Evolutionary conservation across 2,329 filamentous ascomycete genomes (phyloP).

Genomic region (Cordyceps pruinosa): DNA sequence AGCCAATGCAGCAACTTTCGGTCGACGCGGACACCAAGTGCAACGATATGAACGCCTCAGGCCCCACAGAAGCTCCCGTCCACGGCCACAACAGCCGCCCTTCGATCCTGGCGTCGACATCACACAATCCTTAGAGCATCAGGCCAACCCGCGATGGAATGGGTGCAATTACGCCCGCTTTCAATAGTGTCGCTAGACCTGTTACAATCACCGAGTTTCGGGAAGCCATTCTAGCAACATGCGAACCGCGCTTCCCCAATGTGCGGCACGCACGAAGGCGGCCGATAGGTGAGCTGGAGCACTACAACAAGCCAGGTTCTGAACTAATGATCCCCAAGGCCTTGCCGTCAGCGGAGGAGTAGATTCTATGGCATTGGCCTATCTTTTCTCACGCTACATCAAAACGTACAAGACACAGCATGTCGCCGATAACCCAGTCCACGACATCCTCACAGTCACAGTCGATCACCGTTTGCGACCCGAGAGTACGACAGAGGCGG

Average conservation of each 20-base stretch:
- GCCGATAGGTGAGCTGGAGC: constrained; percentile 34
- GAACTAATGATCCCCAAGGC: constrained; percentile 33
- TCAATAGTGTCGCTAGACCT: constrained; percentile 32
- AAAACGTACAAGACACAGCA: constrained; percentile 26
- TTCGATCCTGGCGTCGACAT: not conserved
- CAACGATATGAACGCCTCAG: not conserved
- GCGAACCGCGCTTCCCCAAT: constrained; percentile 42
- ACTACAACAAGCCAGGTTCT: not conserved
- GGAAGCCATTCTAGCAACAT: constrained; percentile 44
- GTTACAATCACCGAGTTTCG: constrained; percentile 32
- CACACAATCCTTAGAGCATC: not conserved
- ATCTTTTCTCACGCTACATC: constrained; percentile 52
- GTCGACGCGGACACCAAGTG: not conserved
- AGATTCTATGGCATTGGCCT: constrained; percentile 94
- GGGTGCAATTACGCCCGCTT: constrained; percentile 25
- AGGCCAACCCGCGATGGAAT: constrained; percentile 23
- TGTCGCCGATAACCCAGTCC: constrained; percentile 40
- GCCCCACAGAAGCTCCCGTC: constrained; percentile 1
- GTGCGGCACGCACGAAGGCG: constrained; percentile 28
- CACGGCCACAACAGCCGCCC: not conserved
- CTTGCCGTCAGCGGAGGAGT: constrained; percentile 87
- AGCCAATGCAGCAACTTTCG: not conserved
- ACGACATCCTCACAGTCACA: constrained; percentile 39
- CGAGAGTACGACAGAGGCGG: constrained; percentile 47
- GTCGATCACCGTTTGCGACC: constrained; percentile 52